These are phyloP conservation scores for Oropetium thomaeum DNA, from an alignment of 176 grass and related monocot genomes.

Conservation along the genomic window DNA sequence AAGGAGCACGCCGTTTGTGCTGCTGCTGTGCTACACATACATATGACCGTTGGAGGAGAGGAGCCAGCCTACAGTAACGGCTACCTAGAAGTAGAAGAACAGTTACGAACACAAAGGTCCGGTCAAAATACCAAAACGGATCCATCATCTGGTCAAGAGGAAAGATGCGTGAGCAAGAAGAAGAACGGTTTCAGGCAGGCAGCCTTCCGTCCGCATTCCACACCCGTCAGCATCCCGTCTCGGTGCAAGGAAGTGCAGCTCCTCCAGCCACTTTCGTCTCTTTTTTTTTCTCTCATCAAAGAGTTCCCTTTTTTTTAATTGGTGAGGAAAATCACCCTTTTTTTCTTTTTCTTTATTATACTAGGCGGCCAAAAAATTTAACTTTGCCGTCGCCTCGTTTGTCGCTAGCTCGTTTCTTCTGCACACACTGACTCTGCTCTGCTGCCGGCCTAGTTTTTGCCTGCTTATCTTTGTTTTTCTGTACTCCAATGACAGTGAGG, in stretches of 20 bases:
- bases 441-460: too few relatives aligned
- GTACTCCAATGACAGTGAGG: background rate
- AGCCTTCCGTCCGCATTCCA: background rate
- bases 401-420: slow-evolving; percentile 13
- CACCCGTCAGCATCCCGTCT: background rate
- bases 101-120: background rate
- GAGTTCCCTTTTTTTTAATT: too few relatives aligned
- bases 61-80: slow-evolving; percentile 30
- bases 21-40: too few relatives aligned
- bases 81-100: background rate
- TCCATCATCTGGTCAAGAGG: too few relatives aligned
- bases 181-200: background rate
- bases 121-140: background rate
- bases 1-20: too few relatives aligned
- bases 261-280: background rate
- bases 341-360: too few relatives aligned
- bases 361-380: too few relatives aligned
- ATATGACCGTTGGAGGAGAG: slow-evolving; percentile 32
- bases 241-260: background rate
- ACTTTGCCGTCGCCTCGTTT: background rate
- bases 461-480: background rate
- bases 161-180: background rate
- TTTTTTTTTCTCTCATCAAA: too few relatives aligned
- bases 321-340: background rate
- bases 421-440: too few relatives aligned